Base-by-base conservation (phyloP, 257 asterid species). In the Cinchona pubescens region DNA sequence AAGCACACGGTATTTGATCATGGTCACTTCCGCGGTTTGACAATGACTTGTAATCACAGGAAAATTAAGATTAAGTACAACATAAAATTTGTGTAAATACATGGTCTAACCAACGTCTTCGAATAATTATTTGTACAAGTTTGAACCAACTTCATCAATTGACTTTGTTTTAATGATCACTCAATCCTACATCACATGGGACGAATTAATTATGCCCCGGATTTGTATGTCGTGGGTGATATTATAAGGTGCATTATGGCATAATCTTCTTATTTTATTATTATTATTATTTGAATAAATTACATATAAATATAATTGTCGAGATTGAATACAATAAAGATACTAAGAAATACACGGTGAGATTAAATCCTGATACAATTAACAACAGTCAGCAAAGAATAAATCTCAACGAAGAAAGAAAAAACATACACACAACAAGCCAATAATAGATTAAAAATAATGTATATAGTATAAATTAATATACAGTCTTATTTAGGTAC, bases 141-240 rank as follows among this genome's bases (percentile, higher is more conserved):
- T n/a, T 51, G 58, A 62, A 32, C 67, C 43, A 62, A 30, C 35
- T 62, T 62, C 67, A 30, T 62, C n/a, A n/a, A n/a, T n/a, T 62
- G 67, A 32, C 45, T 63, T 14, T 11, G 13, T 34, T 29, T 34
- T 7, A 55, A 55, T 43, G 10, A 43, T 55, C 29, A 55, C 30
- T 19, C 2, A 63, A 63, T 18, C 45, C 10, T 18, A 32, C 45
- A 14, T 32, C 68, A 63, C 68, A 34, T 34, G 68, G 5, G 43
- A 35, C 68, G 23, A 34, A 32, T 63, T 30, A 34, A 32, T 63
- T 30, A 18, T 63, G 68, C 27, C 68, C 45, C 6, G 61, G 3
- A 55, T 21, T 55, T 30, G 61, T 55, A 55, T n/a, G 56, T 16
- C 5, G 56, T 15, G 7, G 23, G 23, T 15, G 5, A 49, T 49